phyloP scores from a whole-genome alignment of 306 rosid species.

The Herpetospermum pedunculosum region DNA sequence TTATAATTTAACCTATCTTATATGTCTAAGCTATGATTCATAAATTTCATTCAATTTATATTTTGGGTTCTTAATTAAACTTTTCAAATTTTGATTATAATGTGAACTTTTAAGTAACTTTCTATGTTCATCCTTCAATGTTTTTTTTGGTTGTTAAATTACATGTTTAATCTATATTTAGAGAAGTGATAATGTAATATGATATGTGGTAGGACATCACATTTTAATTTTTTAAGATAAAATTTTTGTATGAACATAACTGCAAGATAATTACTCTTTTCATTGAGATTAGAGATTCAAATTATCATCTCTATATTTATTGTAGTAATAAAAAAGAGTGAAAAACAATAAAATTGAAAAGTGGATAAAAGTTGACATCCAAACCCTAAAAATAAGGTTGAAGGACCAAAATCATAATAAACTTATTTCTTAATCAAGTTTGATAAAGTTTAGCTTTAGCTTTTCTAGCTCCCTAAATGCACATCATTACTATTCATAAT shows the following conservation, averaged over 20 bases:
- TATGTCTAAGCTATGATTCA: no score
- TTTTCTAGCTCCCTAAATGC: not conserved
- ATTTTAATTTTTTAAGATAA: not conserved
- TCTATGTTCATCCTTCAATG: not conserved
- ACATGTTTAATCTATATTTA: not conserved
- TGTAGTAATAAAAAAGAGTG: not conserved
- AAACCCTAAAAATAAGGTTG: no score
- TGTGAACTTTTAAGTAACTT: not conserved
- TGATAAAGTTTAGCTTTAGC: not conserved
- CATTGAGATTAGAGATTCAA: not conserved
- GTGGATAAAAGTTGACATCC: not conserved
- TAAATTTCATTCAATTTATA: no score
- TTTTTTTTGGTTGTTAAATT: no score
- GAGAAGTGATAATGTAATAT: not conserved
- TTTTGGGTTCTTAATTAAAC: not conserved
- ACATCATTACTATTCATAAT: not conserved
- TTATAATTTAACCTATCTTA: no score
- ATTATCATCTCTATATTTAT: not conserved
- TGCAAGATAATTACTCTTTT: no score
- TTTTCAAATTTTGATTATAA: not conserved
- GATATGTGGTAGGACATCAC: not conserved
- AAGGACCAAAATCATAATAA: not conserved
- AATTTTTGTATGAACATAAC: no score
- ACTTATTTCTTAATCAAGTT: not conserved
- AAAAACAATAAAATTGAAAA: not conserved